Base-by-base conservation (phyloP, 371 early-diverging fungal genomes). In the Blakeslea trispora region DNA sequence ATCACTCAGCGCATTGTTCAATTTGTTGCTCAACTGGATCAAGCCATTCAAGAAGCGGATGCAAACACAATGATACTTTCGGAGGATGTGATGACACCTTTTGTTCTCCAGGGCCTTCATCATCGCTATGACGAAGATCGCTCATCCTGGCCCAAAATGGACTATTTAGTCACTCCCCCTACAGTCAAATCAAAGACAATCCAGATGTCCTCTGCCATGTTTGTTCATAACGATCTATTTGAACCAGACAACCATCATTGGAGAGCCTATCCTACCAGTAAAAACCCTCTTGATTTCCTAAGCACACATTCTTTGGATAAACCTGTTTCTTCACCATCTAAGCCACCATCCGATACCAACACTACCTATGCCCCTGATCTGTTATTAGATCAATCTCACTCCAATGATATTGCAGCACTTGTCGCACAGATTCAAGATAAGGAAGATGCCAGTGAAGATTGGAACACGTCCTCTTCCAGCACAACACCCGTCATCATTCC, bases 41-140 rank as follows among this genome's bases (percentile, higher is more conserved):
- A 45, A n/a, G 64, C 56, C 0, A 28, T 72, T 14, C 59, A 50
- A 0, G 49, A 54, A 5, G 65, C 60, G 18, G 59, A 63, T 32
- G 34, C 34, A 8, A 24, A 34, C 2, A 34, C n/a, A 28, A 37
- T 35, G 13, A 43, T 34, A 19, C 19, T 50, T 19, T 24, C 9
- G 18, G 35, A 60, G 10, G 65, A 66, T 46, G 57, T 66, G 3
- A 53, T 66, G 54, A 60, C 61, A 11, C 66, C 66, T 0, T 66
- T 66, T 54, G 61, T 66, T 11, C 42, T 66, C 3, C 61, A 57
- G 6, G 59, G 55, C 17, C 32, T 58, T 15, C 61, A 56, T 53
- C 10, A 53, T 1, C 47, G 61, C 41, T 41, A 51, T 28, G 43
- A 31, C 15, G 57, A 51, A 32, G 63, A 63, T 40, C 49, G 56